Evolutionary conservation across 1,284 basidiomycete genomes (phyloP).

Genomic region (Cutaneotrichosporon daszewskae): DNA sequence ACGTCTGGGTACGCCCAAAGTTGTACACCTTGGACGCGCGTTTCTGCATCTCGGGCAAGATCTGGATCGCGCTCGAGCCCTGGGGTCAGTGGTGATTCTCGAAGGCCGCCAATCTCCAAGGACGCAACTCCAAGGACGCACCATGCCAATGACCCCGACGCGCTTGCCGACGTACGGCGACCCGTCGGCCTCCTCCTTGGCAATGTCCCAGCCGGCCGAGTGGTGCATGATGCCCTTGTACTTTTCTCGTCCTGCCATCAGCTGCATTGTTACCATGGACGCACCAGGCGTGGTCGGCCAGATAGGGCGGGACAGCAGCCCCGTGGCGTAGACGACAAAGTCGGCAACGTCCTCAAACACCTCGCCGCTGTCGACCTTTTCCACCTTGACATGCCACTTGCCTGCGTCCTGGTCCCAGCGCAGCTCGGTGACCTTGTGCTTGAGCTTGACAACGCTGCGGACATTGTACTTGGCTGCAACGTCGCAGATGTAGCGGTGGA

Average conservation of each 20-base stretch:
- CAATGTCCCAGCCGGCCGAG: conserved; percentile 24
- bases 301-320: conserved; percentile 24
- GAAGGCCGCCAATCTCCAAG: conserved; percentile 14
- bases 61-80: conserved; percentile 19
- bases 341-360: conserved; percentile 23
- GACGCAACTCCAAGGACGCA: conserved; percentile 15
- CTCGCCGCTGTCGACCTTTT: conserved; percentile 6
- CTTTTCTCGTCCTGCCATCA: conserved; percentile 19
- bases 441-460: conserved; percentile 24
- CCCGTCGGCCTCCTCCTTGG: conserved; percentile 10
- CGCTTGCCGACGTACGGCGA: conserved; percentile 16
- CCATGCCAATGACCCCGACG: conserved; percentile 17
- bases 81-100: neutral
- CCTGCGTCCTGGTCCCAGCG: conserved; percentile 22
- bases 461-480: conserved; percentile 24
- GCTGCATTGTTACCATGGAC: conserved; percentile 2
- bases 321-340: conserved; percentile 34
- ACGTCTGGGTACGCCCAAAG: conserved; percentile 15
- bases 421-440: conserved; percentile 24
- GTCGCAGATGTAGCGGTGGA: conserved; percentile 27
- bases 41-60: conserved; percentile 26
- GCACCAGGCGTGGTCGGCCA: conserved; percentile 29
- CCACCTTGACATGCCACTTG: conserved; percentile 23
- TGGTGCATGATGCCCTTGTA: conserved; percentile 31
- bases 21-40: conserved; percentile 8